phyloP scores from a whole-genome alignment of 768 basidiomycete species.

The Dioszegia crocea region DNA sequence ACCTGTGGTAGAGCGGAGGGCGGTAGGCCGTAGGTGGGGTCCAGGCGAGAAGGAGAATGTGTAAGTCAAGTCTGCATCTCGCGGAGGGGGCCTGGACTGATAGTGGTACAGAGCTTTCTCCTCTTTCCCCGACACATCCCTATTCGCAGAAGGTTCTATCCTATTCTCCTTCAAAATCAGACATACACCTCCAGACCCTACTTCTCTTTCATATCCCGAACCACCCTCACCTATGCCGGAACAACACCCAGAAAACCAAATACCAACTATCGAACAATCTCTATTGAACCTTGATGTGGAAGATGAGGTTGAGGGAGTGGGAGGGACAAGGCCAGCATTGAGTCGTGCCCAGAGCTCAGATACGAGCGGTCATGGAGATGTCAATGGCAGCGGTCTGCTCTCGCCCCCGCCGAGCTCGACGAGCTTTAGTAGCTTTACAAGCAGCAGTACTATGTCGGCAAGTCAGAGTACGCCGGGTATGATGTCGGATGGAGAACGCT shows the following conservation, averaged over 20 bases:
- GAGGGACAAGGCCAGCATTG: background rate
- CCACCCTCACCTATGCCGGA: constrained; percentile 45
- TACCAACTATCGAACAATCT: constrained; percentile 9
- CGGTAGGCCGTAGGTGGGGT: constrained; percentile 63
- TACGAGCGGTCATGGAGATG: background rate
- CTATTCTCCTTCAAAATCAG: constrained; percentile 83
- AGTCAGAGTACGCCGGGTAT: constrained; percentile 2
- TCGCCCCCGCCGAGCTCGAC: constrained; percentile 1
- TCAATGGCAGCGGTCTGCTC: background rate
- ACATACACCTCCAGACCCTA: constrained; percentile 44
- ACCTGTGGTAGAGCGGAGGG: constrained; percentile 68
- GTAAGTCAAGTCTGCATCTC: no score
- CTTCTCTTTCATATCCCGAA: constrained; percentile 28
- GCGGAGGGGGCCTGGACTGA: no score
- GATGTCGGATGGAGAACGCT: constrained; percentile 28
- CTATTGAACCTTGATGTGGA: background rate
- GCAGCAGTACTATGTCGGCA: background rate
- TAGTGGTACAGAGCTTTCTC: constrained; percentile 68
- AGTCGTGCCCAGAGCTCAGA: background rate
- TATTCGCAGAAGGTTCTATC: constrained; percentile 78
- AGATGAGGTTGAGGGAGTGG: no score
- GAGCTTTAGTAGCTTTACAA: background rate
- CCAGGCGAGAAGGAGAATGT: constrained; percentile 74
- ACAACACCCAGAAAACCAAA: background rate
- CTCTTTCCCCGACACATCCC: constrained; percentile 81